Conservation (phyloP, 2,329 filamentous ascomycete genomes). For the Epichloe baconii region DNA sequence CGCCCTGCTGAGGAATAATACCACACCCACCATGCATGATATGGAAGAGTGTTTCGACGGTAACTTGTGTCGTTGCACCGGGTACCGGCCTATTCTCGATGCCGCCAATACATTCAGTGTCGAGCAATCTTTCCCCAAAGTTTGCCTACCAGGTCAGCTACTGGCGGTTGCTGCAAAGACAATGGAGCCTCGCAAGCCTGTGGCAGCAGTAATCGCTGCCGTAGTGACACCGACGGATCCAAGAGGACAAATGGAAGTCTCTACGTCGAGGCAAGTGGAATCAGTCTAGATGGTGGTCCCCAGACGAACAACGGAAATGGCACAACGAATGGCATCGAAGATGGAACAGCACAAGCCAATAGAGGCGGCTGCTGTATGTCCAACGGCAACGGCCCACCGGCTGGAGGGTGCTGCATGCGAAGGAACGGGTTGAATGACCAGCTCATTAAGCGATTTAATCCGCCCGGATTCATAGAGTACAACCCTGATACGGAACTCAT, state of each 20-base stretch:
- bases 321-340: neutral
- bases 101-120: slow-evolving; percentile 80
- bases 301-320: neutral
- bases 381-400: slow-evolving; percentile 30
- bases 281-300: neutral
- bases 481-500: slow-evolving; percentile 90
- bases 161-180: slow-evolving; percentile 2
- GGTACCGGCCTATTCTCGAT: slow-evolving; percentile 86
- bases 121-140: slow-evolving; percentile 25
- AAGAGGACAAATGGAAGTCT: neutral
- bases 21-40: slow-evolving; percentile 63
- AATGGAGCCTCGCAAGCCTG: neutral
- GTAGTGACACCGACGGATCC: slow-evolving; percentile 25
- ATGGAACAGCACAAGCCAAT: neutral
- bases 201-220: slow-evolving; percentile 25
- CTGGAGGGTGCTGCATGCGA: slow-evolving; percentile 56
- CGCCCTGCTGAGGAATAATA: slow-evolving; percentile 76
- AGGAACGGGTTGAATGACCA: slow-evolving; percentile 35
- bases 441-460: slow-evolving; percentile 57
- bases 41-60: slow-evolving; percentile 96
- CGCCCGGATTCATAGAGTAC: slow-evolving; percentile 88
- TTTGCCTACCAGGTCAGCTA: neutral
- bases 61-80: slow-evolving; percentile 89
- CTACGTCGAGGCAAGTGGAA: neutral
- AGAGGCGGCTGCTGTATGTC: slow-evolving; percentile 62